Base-by-base conservation (phyloP, 257 asterid genomes). In the Buddleja alternifolia region DNA sequence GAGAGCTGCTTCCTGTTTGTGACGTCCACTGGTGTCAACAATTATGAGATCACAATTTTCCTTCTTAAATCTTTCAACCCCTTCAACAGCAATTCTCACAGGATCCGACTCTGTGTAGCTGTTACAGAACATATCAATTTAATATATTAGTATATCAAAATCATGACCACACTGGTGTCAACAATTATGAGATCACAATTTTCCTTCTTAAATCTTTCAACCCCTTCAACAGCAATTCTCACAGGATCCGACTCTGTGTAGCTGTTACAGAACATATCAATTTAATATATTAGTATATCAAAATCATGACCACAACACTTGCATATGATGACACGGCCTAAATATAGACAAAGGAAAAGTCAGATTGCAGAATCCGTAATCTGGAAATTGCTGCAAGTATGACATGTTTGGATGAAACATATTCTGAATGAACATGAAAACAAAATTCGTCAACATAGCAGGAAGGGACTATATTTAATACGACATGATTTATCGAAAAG, bases 81-180 rank as follows among this genome's bases (percentile, higher is more conserved):
- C 99, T 71, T 91, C 97, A 29, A 80, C 92, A 8, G 96, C 99
- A 66, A 91, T 91, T 82, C 90, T 87, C 65, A 94, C 84, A n/a
- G 99, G 99, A 85, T 94, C 99, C 25, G 99, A 91, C 81, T 91
- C 99, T 37, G 85, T 87, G 69, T 94, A 94, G 87, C 99, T 94
- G 97, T 83, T 66, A 53, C 61, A 77, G 39, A 77, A 74, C 21
- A 73, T 7, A 73, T 41, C 37, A 8, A 23, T 62, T 29, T 29
- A 29, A 29, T 29, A 29, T 1, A n/a, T n/a, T n/a, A n/a, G n/a
- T n/a, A n/a, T n/a, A n/a, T n/a, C n/a, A n/a, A n/a, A n/a, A n/a
- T n/a, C n/a, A n/a, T n/a, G n/a, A n/a, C n/a, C n/a, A n/a, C 97
- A 78, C 99, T 91, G 56, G 97, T 94, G 57, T 94, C 99, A 78